Evolutionary conservation across 495 filamentous ascomycete genomes (phyloP).

Genomic region (Penicillium flavigenum): DNA sequence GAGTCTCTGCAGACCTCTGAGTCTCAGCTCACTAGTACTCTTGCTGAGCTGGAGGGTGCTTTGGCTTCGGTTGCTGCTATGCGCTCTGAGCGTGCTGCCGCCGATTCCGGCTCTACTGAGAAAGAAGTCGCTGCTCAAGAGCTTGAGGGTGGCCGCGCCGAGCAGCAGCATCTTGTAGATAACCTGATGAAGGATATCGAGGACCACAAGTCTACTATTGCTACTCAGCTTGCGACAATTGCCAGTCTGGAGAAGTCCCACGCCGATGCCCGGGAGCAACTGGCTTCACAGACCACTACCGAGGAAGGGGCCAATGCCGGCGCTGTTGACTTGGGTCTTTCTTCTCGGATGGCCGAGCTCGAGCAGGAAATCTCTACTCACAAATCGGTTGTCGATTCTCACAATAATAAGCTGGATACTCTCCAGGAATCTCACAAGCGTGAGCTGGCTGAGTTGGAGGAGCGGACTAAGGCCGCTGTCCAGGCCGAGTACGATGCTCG

Average conservation of each 20-base stretch:
- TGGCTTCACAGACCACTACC: conserved; percentile 43
- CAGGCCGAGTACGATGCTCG: conserved; percentile 49
- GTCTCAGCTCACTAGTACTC: conserved; percentile 66
- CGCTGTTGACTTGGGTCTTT: conserved; percentile 48
- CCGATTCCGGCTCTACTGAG: conserved; percentile 38
- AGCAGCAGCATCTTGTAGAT: conserved; percentile 65
- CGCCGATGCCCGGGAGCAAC: conserved; percentile 54
- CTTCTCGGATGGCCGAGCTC: conserved; percentile 54
- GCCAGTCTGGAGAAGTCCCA: conserved; percentile 65
- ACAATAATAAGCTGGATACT: conserved; percentile 53
- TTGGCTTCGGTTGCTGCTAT: conserved; percentile 48
- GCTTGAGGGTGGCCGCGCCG: conserved; percentile 51
- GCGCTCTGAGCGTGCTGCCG: conserved; percentile 39
- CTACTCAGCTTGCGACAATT: conserved; percentile 61
- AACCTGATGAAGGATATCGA: conserved; percentile 73
- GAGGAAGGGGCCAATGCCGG: conserved; percentile 28
- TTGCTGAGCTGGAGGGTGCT: conserved; percentile 65
- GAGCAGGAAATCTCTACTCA: conserved; percentile 57
- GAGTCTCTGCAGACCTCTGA: conserved; percentile 73
- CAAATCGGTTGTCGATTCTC: conserved; percentile 52
- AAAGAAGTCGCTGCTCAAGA: conserved; percentile 46
- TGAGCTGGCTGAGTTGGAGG: conserved; percentile 51
- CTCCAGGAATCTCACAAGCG: conserved; percentile 54
- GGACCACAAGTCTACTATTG: conserved; percentile 71
- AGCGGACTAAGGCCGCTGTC: conserved; percentile 37